Base-by-base conservation (phyloP, 1,284 basidiomycete species). In the Boletellus sp. region DNA sequence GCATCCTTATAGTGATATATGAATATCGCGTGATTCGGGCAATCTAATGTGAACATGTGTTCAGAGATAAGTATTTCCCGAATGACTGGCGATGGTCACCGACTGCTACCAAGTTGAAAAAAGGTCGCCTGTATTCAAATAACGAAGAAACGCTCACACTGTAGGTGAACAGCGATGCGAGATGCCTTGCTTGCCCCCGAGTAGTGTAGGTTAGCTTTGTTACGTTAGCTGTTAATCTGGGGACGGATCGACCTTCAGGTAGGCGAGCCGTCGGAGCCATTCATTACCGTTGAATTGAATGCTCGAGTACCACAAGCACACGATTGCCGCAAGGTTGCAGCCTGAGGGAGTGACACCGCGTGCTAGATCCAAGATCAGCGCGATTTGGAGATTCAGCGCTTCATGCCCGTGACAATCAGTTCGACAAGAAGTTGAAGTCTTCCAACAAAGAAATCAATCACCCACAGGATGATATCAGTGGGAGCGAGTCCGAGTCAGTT, bases 271-370 rank as follows among this genome's bases (percentile, higher is more conserved):
- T 30, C 12, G 12, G 30, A 30, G 30, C 12, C n/a, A 10, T 16
- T 42, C 41, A 42, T 42, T 42, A 42, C 41, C 42, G 42, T n/a
- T 32, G 42, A 44, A 33, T 44, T 44, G 42, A 16, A 22, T n/a
- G 21, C 38, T 42, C n/a, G 40, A 42, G 26, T 24, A 24, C 39
- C 22, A 21, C 37, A 38, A 16, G 16, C 16, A 24, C 22, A 24
- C n/a, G n/a, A n/a, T 24, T n/a, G 21, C 39, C 39, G 7, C 13
- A 40, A 40, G 39, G 39, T 15, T 41, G 40, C 30, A 30, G 30
- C n/a, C n/a, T n/a, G n/a, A n/a, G n/a, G 30, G 30, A 12, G 4
- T 6, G 6, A 12, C 7, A 8, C 38, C 13, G 38, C 21, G 8
- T 40, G 38, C 21, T 21, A 21, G 19, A 40, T 40, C 24, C 18